A percentile compares a stretch with the other conserved stretches of the same genome.
Conservation (phyloP, 805 yeast species). For the Kuraishia piskuri region DNA sequence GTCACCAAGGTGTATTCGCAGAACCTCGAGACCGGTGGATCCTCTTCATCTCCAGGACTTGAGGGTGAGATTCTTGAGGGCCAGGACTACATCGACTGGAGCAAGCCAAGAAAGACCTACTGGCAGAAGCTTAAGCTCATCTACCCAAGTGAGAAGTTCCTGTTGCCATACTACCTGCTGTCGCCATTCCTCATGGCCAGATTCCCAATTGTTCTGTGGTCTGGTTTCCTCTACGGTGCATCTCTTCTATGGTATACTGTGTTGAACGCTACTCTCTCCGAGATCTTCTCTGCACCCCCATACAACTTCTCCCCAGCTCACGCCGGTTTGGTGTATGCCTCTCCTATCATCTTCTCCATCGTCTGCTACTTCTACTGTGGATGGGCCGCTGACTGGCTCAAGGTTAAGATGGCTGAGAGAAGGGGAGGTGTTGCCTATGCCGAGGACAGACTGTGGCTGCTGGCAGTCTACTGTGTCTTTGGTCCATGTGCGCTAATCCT, state of each 20-base stretch:
- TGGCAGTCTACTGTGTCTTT: conserved; percentile 34
- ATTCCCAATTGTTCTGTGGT: conserved; percentile 50
- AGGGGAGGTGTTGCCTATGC: conserved; percentile 46
- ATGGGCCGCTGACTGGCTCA: conserved; percentile 40
- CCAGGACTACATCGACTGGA: not conserved
- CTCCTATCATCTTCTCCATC: conserved; percentile 41
- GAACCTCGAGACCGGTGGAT: not conserved
- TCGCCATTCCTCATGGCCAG: conserved; percentile 33
- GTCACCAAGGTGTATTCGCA: not conserved
- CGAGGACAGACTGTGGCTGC: conserved; percentile 53
- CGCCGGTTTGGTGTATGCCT: conserved; percentile 42
- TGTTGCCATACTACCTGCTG: conserved; percentile 20
- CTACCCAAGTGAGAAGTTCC: conserved; percentile 24
- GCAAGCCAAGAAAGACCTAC: conserved; percentile 4
- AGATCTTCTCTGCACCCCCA: conserved; percentile 36
- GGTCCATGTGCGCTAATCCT: conserved; percentile 49
- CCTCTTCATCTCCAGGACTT: not conserved
- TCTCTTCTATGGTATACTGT: conserved; percentile 40
- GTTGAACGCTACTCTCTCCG: conserved; percentile 38
- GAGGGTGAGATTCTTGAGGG: not conserved
- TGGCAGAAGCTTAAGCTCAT: conserved; percentile 27
- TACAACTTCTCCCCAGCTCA: conserved; percentile 38
- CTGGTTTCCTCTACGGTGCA: conserved; percentile 46
- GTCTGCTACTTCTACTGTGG: conserved; percentile 40
- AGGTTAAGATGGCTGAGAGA: conserved; percentile 35